Evolutionary conservation across 2,329 filamentous ascomycete species (phyloP).

Genomic region (Fusarium penzigii): DNA sequence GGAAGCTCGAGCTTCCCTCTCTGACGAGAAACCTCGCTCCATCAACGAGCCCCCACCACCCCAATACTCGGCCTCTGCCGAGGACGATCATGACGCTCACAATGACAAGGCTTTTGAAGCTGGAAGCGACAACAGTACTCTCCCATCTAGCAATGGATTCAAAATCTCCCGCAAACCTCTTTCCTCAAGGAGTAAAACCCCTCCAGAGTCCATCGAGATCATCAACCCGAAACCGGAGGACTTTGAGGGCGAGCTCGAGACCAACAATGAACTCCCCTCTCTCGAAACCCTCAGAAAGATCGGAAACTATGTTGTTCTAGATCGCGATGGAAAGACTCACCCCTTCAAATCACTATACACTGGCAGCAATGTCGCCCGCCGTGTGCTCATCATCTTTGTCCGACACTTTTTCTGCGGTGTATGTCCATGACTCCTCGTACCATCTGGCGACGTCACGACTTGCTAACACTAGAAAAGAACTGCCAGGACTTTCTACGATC

Average conservation of each 20-base stretch:
- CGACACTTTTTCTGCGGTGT: conserved; percentile 82
- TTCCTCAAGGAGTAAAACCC: conserved; percentile 17
- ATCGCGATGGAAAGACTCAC: conserved; percentile 59
- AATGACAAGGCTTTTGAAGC: conserved; percentile 12
- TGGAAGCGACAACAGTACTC: conserved; percentile 4
- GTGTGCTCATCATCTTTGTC: conserved; percentile 72
- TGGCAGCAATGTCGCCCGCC: conserved; percentile 52
- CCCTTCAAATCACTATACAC: conserved; percentile 65
- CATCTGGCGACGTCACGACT: conserved; percentile 5
- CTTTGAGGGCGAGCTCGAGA: conserved; percentile 57
- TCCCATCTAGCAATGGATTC: conserved; percentile 2
- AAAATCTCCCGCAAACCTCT: conserved; percentile 19
- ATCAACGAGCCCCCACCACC: conserved; percentile 10
- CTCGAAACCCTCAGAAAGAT: conserved; percentile 50
- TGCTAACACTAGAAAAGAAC: conserved; percentile 49
- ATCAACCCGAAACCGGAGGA: conserved; percentile 48
- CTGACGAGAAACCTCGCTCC: conserved; percentile 1
- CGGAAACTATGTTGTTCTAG: conserved; percentile 59
- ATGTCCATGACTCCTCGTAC: conserved; percentile 37
- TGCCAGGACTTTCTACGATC: conserved; percentile 74
- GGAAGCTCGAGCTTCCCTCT: conserved; percentile 4
- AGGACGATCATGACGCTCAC: conserved; percentile 1
- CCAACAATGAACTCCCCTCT: conserved; percentile 56
- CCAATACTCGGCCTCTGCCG: conserved; percentile 1
- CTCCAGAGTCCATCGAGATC: conserved; percentile 33